Percentiles rank a stretch among this genome's conserved stretches.
Conservation (phyloP, 208 protist species). For the Leishmania arabica region DNA sequence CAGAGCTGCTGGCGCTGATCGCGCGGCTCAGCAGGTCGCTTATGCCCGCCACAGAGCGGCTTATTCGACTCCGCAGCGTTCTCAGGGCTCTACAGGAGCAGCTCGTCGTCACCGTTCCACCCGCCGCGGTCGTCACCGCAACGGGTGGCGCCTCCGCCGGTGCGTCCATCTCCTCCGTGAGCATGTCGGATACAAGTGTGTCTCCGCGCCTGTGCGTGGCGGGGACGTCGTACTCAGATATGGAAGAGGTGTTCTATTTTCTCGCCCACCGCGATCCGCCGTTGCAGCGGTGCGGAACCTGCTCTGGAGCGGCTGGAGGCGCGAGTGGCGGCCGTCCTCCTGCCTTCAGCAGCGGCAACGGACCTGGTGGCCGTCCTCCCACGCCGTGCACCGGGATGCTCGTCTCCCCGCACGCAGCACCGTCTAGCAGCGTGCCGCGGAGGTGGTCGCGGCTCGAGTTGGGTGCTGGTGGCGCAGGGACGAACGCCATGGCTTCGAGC, state of each 20-base stretch:
- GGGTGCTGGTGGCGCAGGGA: background rate
- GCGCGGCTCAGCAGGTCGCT: conserved; percentile 29
- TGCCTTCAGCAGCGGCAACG: conserved; percentile 12
- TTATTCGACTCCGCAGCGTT: conserved; percentile 39
- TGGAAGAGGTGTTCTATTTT: conserved; percentile 31
- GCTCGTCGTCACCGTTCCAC: background rate
- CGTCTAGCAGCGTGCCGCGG: background rate
- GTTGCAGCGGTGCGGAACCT: background rate
- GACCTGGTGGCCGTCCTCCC: conserved; percentile 10
- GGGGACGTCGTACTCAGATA: conserved; percentile 14
- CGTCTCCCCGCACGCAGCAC: conserved; percentile 3
- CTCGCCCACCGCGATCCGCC: conserved; percentile 27
- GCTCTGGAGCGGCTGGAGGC: background rate
- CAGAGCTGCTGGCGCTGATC: conserved; percentile 29
- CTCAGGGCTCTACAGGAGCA: conserved; percentile 42
- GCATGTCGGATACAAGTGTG: background rate
- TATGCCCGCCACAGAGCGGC: conserved; percentile 59
- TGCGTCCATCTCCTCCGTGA: background rate
- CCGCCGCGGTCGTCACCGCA: background rate
- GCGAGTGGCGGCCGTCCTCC: background rate
- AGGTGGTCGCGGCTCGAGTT: conserved; percentile 16
- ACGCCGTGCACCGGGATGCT: conserved; percentile 9
- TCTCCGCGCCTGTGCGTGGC: conserved; percentile 22
- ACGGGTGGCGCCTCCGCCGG: background rate
- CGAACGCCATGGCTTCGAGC: background rate